Conservation (phyloP, 441 rosid species). For the Bruguiera hainesii region DNA sequence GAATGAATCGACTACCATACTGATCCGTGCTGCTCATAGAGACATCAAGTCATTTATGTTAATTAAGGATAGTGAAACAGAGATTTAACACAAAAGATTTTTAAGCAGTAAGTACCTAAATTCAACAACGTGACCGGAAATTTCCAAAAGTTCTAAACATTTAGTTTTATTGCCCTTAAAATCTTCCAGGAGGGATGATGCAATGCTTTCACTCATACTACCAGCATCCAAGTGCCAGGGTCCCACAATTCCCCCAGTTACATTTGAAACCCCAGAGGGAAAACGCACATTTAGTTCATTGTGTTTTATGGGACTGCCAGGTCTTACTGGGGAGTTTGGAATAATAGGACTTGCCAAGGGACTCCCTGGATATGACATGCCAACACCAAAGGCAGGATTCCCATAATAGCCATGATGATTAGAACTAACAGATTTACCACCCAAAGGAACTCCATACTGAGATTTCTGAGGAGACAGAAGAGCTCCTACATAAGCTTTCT, state of each 20-base stretch:
- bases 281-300: conserved; percentile 47
- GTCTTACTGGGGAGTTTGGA: conserved; percentile 46
- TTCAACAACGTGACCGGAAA: conserved; percentile 67
- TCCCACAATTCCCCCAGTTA: conserved; percentile 47
- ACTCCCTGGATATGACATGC: conserved; percentile 46
- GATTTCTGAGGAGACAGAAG: conserved; percentile 49
- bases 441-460: conserved; percentile 32
- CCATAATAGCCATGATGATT: conserved; percentile 51
- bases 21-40: conserved; percentile 59
- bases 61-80: conserved; percentile 1
- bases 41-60: background rate
- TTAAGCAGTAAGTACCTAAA: conserved; percentile 47
- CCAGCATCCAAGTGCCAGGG: conserved; percentile 53
- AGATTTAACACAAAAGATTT: background rate
- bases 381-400: conserved; percentile 55
- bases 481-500: conserved; percentile 57
- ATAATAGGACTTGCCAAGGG: conserved; percentile 31
- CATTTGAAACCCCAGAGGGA: conserved; percentile 48
- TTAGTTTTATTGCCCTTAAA: conserved; percentile 71
- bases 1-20: conserved; percentile 84
- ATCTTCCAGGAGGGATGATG: conserved; percentile 73
- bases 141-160: conserved; percentile 67
- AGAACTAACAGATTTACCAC: conserved; percentile 32
- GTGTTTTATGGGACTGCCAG: conserved; percentile 63
- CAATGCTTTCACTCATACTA: conserved; percentile 38